Conservation (phyloP, 225 moss, liverwort and hornwort species). For the Straminergon stramineum region DNA sequence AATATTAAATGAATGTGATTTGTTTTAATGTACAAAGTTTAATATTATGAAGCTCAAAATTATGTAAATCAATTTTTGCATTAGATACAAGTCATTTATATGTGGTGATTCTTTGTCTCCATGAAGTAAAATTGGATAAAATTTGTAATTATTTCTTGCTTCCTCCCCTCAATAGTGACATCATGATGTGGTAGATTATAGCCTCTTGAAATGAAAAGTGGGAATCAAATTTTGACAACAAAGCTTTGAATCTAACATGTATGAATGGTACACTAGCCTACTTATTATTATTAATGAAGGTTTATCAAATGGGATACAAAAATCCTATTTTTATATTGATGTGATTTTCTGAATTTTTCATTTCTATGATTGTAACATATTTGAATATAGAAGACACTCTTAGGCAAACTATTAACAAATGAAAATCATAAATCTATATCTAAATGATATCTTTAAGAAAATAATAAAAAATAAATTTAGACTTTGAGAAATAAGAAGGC, state of each 20-base stretch:
- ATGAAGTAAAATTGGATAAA: background rate
- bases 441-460: background rate
- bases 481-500: background rate
- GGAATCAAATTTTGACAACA: background rate
- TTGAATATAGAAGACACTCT: background rate
- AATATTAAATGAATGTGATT: background rate
- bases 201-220: background rate
- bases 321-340: rapidly evolving
- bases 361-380: background rate
- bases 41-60: background rate
- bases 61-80: background rate
- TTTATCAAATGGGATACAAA: background rate
- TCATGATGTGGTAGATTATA: background rate
- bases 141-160: background rate
- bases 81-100: background rate
- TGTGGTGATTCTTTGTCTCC: rapidly evolving
- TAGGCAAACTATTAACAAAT: background rate
- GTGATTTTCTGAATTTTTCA: background rate
- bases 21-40: background rate
- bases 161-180: background rate
- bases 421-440: background rate
- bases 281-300: no score
- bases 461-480: background rate
- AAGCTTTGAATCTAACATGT: no score
- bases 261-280: background rate